Conservation (phyloP, 257 asterid genomes). For the Linaria vulgaris region DNA sequence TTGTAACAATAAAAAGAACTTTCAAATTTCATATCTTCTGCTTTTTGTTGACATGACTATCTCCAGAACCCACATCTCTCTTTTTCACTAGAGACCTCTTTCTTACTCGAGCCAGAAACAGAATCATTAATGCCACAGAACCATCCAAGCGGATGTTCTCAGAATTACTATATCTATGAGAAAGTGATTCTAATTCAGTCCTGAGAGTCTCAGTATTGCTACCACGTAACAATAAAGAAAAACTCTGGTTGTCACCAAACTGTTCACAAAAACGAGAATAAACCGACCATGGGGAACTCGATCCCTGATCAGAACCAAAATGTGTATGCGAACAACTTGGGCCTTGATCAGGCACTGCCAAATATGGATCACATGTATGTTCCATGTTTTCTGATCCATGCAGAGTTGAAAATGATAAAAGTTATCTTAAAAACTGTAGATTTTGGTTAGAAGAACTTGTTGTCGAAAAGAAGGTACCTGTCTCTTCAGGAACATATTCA, state of each 20-base stretch:
- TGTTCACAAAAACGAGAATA: neutral
- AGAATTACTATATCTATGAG: constrained; percentile 25
- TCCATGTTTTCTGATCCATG: constrained; percentile 5
- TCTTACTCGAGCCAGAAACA: constrained; percentile 32
- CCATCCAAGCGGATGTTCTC: neutral
- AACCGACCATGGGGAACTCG: too few relatives aligned
- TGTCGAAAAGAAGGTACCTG: constrained; percentile 17
- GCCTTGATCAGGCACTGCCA: neutral
- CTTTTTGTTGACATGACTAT: constrained; percentile 25
- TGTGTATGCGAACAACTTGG: neutral
- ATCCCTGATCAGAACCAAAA: neutral
- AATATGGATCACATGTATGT: neutral
- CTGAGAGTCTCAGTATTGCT: neutral
- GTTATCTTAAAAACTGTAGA: neutral
- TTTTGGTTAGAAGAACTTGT: neutral
- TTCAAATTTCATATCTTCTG: constrained; percentile 13
- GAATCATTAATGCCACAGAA: constrained; percentile 1
- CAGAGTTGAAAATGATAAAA: neutral
- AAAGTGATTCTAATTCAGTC: constrained; percentile 11
- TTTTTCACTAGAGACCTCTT: constrained; percentile 9
- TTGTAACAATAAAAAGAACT: too few relatives aligned
- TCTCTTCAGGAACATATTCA: constrained; percentile 11
- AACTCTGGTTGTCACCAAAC: neutral
- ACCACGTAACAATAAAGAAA: neutral
- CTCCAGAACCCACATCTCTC: neutral